A percentile compares a stretch with the other conserved stretches of the same genome.
phyloP scores from a whole-genome alignment of 768 basidiomycete species.

The Porpolomopsis calyptriformis region DNA sequence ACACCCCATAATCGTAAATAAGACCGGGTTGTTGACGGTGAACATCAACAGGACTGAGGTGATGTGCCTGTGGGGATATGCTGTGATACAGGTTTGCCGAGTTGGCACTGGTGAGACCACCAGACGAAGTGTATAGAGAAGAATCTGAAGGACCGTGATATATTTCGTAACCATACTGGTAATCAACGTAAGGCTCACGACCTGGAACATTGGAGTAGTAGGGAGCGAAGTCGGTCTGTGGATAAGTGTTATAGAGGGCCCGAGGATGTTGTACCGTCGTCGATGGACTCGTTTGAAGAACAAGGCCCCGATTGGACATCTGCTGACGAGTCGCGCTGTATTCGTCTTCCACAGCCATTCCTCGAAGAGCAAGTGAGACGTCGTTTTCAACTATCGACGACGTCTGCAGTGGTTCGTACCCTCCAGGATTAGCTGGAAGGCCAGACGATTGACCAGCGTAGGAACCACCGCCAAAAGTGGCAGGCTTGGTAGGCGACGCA shows the following conservation, averaged over 20 bases:
- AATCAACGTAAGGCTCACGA: conserved; percentile 44
- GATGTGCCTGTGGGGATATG: conserved; percentile 31
- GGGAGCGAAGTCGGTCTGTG: conserved; percentile 46
- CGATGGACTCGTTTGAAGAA: not conserved
- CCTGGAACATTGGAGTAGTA: conserved; percentile 44
- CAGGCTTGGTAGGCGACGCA: conserved; percentile 34
- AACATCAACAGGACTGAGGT: conserved; percentile 32
- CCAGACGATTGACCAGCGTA: conserved; percentile 15
- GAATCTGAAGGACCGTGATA: conserved; percentile 33
- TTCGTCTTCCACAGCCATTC: conserved; percentile 25
- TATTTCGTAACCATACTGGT: conserved; percentile 44
- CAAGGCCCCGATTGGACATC: not conserved
- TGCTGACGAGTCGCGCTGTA: conserved; percentile 11
- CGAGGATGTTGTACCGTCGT: conserved; percentile 31
- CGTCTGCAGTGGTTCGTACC: conserved; percentile 5
- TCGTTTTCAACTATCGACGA: conserved; percentile 35
- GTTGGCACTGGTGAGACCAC: conserved; percentile 30
- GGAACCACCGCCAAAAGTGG: conserved; percentile 20
- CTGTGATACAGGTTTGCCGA: conserved; percentile 40
- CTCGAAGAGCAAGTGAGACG: conserved; percentile 46
- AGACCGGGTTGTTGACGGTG: conserved; percentile 40
- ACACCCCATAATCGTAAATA: conserved; percentile 49
- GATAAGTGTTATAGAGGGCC: conserved; percentile 38
- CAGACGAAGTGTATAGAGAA: conserved; percentile 39
- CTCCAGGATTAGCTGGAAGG: not conserved